Base-by-base conservation (phyloP, 257 asterid species). In the Striga asiatica region DNA sequence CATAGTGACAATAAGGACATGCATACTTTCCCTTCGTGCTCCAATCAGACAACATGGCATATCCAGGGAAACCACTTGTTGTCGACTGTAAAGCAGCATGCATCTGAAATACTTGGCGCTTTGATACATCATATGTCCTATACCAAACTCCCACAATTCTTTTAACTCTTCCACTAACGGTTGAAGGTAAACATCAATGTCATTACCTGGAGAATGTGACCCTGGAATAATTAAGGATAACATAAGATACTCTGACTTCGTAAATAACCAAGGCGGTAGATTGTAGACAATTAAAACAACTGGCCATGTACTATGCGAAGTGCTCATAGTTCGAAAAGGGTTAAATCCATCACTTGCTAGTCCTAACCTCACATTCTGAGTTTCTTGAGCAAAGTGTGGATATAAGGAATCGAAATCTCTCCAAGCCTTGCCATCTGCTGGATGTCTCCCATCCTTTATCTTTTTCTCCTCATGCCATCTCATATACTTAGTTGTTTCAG, bases 341-440 rank as follows among this genome's bases (percentile, higher is more conserved):
- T 32, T 32, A 32, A 32, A 2, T 2, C 39, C 39, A 32, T 32
- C 39, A 32, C 39, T 32, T 3, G 56, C 37, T 24, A 50, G 37
- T 1, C 41, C 56, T 23, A 50, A 28, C 14, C 39, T 2, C 56
- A 50, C 56, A 52, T 52, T 52, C 28, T 23, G 58, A 27, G 58
- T 13, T 14, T 52, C 58, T 52, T 52, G n/a, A n/a, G n/a, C n/a
- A n/a, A n/a, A n/a, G n/a, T n/a, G n/a, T n/a, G n/a, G n/a, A n/a
- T n/a, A n/a, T 9, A 52, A 52, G 1, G 43, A 52, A 29, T 52
- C 27, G 31, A 52, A 52, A 52, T 52, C 43, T 10, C 17, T 28
- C 41, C 42, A 28, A 16, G 41, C 11, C 43, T 52, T 52, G 5
- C 58, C 58, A 17, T 31, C 43, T 10, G n/a, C n/a, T n/a, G n/a